Evolutionary conservation across 2,329 filamentous ascomycete genomes (phyloP).

Genomic region (Fusarium odoratissimum): DNA sequence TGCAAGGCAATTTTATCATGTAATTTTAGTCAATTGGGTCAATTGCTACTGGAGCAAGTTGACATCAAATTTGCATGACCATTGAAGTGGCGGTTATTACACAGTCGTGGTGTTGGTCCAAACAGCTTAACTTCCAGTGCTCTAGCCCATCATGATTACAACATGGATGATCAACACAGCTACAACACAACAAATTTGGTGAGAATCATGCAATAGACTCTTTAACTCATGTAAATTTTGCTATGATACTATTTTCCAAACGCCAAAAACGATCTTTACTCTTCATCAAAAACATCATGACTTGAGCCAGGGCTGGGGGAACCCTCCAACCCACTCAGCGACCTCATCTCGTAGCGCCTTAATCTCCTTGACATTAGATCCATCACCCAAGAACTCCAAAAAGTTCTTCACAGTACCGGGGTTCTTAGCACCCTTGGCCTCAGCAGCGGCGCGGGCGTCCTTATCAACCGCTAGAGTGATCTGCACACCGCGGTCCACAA

Average conservation of each 20-base stretch:
- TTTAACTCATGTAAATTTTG: not conserved
- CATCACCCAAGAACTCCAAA: constrained; percentile 73
- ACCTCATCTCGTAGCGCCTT: constrained; percentile 75
- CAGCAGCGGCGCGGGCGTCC: constrained; percentile 72
- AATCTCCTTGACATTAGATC: constrained; percentile 73
- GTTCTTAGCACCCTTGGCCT: constrained; percentile 73
- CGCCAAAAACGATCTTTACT: constrained; percentile 10
- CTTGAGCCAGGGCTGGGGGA: constrained; percentile 47
- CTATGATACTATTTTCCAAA: constrained; percentile 26
- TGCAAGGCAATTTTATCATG: constrained; percentile 15
- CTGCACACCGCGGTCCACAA: constrained; percentile 81
- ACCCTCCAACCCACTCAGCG: constrained; percentile 73
- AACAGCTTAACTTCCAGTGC: not conserved
- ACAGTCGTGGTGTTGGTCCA: not conserved
- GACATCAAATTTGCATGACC: not conserved
- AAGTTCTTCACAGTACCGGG: constrained; percentile 73
- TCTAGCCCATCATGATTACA: constrained; percentile 12
- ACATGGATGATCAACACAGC: not conserved
- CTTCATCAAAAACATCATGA: constrained; percentile 30
- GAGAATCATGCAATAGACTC: not conserved
- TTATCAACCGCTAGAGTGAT: constrained; percentile 80
- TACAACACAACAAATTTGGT: not conserved
- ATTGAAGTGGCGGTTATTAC: not conserved
- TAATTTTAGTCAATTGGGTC: constrained; percentile 14
- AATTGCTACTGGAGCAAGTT: not conserved